Conservation (phyloP, 2,329 filamentous ascomycete species). For the Xylariaceae sp. region DNA sequence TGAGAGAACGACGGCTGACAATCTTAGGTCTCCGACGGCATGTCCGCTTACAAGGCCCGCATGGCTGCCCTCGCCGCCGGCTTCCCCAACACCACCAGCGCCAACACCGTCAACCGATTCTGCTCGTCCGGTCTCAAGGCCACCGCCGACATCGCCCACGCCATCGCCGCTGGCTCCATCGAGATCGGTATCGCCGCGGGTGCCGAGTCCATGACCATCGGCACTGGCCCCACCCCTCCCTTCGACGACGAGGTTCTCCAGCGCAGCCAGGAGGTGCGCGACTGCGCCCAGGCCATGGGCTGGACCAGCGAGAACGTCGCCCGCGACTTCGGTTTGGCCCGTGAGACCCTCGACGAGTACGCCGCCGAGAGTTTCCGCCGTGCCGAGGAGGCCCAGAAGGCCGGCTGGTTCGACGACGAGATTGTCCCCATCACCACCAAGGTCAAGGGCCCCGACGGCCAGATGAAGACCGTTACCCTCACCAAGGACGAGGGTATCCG, state of each 20-base stretch:
- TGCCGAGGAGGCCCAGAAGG: slow-evolving; percentile 85
- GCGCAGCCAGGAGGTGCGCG: slow-evolving; percentile 67
- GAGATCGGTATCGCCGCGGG: slow-evolving; percentile 83
- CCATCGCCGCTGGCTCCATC: slow-evolving; percentile 75
- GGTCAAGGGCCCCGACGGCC: slow-evolving; percentile 77
- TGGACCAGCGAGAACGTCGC: slow-evolving; percentile 97
- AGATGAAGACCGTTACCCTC: slow-evolving; percentile 70
- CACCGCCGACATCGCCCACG: slow-evolving; percentile 87
- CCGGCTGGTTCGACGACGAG: slow-evolving; percentile 88
- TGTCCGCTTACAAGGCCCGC: slow-evolving; percentile 86
- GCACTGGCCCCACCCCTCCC: slow-evolving; percentile 65
- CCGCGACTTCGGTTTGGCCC: slow-evolving; percentile 77
- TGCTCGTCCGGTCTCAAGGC: slow-evolving; percentile 96
- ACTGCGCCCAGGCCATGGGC: slow-evolving; percentile 95
- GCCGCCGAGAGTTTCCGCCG: slow-evolving; percentile 82
- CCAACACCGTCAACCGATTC: slow-evolving; percentile 86
- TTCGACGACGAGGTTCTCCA: slow-evolving; percentile 72
- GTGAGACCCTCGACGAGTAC: slow-evolving; percentile 77
- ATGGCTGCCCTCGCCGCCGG: slow-evolving; percentile 85
- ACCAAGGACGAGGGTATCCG: slow-evolving; percentile 87
- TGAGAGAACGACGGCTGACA: too few relatives aligned
- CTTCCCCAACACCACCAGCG: slow-evolving; percentile 83
- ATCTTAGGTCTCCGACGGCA: slow-evolving; percentile 67
- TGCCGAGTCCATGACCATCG: slow-evolving; percentile 79
- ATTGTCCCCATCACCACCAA: slow-evolving; percentile 81